Conservation (phyloP, 805 yeast genomes). For the Yarrowia sp. region DNA sequence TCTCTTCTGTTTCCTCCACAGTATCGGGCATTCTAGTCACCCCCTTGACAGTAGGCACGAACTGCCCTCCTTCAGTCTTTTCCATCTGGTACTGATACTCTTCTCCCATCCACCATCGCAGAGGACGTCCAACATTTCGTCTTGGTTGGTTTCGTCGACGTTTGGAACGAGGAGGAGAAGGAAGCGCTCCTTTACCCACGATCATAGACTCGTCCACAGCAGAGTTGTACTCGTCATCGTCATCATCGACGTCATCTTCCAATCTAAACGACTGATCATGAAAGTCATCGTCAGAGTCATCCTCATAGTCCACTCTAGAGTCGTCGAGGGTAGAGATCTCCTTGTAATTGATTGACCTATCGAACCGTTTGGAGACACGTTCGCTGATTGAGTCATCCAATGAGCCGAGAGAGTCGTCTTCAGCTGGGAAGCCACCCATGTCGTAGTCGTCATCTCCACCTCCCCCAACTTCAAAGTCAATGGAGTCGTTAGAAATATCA, state of each 20-base stretch:
- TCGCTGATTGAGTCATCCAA: not conserved
- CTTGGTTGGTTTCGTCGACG: conserved; percentile 68
- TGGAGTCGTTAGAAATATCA: not conserved
- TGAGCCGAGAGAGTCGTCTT: not conserved
- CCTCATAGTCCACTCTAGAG: not conserved
- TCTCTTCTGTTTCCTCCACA: not conserved
- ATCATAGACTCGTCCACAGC: conserved; percentile 6
- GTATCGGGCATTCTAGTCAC: not conserved
- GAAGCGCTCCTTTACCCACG: not conserved
- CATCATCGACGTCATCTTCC: conserved; percentile 10
- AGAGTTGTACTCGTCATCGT: conserved; percentile 15
- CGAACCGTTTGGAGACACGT: not conserved
- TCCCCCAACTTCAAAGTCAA: not conserved
- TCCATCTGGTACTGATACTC: conserved; percentile 61
- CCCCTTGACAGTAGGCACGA: conserved; percentile 7
- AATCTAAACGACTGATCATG: not conserved
- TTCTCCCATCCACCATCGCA: conserved; percentile 88
- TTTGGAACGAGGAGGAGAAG: conserved; percentile 23
- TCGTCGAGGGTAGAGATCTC: conserved; percentile 2
- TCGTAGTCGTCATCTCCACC: not conserved
- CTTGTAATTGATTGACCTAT: conserved; percentile 12
- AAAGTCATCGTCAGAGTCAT: conserved; percentile 18
- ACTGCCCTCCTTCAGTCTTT: conserved; percentile 24
- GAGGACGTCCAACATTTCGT: conserved; percentile 61
- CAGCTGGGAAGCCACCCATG: not conserved